Base-by-base conservation (phyloP, 2,329 filamentous ascomycete genomes). In the Zymoseptoria tritici region DNA sequence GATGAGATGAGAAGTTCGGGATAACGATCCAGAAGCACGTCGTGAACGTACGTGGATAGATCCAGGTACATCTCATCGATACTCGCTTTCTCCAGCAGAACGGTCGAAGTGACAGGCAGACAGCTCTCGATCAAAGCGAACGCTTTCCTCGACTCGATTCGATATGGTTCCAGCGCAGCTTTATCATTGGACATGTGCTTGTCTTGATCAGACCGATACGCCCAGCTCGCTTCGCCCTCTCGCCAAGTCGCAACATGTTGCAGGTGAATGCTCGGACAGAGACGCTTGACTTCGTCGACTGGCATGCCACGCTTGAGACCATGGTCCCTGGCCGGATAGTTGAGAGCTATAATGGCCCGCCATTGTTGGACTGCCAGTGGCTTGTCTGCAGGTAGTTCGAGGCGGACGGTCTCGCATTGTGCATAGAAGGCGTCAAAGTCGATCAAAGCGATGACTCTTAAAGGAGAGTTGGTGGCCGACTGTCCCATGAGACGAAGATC, bases 41-140 rank as follows among this genome's bases (percentile, higher is more conserved):
- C 81, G 73, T 95, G 89, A 2, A 97, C 83, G 62, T 97, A 88
- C 0, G 88, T 87, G 9, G 91, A 96, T 55, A 99, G 76, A 75
- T 99, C 94, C 61, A 97, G 78, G 71, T 97, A 99, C 9, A 97
- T 91, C 75, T 99, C 94, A 72, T 99, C 94, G 58, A 97, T 89
- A 70, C 91, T 88, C 21, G 93, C 94, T 73, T 97, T 99, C 78
- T 99, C 93, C 52, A 97, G 85, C 68, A 81, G 85, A 20, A 52
- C 50, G 71, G 91, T 88, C 62, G 85, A 72, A 0, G 80, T 72
- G 19, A 77, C 72, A 1, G 89, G 88, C 52, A 97, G 76, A 36
- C 79, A 78, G 4, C 88, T 87, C 71, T 91, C 93, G 71, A 97
- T 89, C 59, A 85, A 76, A 11, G 85, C 83, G 67, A 97, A 73